Conservation (phyloP, 1,139 yeast species). For the Magnusiomyces sp. region DNA sequence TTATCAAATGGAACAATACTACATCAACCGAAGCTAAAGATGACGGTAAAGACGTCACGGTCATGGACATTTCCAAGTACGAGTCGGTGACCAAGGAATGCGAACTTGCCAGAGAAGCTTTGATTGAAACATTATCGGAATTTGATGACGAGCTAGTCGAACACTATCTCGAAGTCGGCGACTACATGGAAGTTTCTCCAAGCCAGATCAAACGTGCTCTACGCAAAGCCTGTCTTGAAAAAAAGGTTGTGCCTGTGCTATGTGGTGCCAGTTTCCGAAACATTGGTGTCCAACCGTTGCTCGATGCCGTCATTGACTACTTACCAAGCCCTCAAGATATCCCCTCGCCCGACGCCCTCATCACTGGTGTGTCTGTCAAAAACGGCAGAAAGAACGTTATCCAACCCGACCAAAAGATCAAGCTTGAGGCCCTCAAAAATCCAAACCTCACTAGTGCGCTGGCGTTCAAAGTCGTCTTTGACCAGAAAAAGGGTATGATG, state of each 20-base stretch:
- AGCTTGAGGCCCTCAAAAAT: conserved; percentile 48
- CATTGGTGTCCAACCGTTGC: conserved; percentile 88
- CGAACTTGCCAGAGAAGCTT: conserved; percentile 54
- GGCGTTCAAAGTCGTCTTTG: conserved; percentile 87
- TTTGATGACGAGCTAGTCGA: conserved; percentile 72
- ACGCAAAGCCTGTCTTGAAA: conserved; percentile 50
- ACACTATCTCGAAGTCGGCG: conserved; percentile 49
- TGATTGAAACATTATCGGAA: conserved; percentile 67
- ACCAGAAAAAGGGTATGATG: conserved; percentile 70
- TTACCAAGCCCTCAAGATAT: conserved; percentile 77
- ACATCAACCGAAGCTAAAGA: conserved; percentile 34
- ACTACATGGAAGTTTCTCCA: conserved; percentile 52
- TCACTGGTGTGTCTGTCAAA: conserved; percentile 11
- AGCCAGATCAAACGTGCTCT: conserved; percentile 48
- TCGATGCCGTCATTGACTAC: conserved; percentile 71
- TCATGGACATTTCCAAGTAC: conserved; percentile 37
- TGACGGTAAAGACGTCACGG: conserved; percentile 50
- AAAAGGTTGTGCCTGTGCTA: conserved; percentile 63
- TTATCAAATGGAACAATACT: conserved; percentile 69
- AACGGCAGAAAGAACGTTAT: conserved; percentile 28
- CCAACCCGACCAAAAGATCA: conserved; percentile 35
- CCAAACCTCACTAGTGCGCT: conserved; percentile 62
- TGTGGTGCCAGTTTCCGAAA: conserved; percentile 92
- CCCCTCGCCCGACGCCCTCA: conserved; percentile 42
- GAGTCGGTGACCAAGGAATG: conserved; percentile 40